Evolutionary conservation across 495 filamentous ascomycete genomes (phyloP), one percentile per base, ranked within the genome.

Genomic region (Podospora didyma): DNA sequence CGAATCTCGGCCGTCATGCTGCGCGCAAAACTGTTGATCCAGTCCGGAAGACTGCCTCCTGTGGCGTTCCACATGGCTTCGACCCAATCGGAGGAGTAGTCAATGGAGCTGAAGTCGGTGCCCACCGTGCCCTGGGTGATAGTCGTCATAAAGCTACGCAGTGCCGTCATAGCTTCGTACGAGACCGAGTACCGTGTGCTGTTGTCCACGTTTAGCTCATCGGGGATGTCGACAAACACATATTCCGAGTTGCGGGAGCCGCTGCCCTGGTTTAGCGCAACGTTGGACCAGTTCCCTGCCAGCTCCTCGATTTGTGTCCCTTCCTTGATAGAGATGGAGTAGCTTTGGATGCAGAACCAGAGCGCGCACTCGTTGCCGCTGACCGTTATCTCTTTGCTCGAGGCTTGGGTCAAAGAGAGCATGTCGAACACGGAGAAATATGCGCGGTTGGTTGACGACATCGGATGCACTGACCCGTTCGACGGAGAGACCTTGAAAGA

Each of bases 11-110:
- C 66, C 11, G 72, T 73, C 54, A 74, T 57, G 57, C 65, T 69
- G 16, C 57, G 37, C 1, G 70, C 63, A 26, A 74, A 59, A 24
- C 53, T 61, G 6, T 53, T 37, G 37, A 73, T 68, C 70, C 69
- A 73, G 31, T 49, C 51, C 5, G 57, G 26, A 19, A 72, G 61
- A 48, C 62, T 49, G 17, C 59, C 48, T 14, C 39, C 12, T 14
- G 60, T 61, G 19, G 72, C 64, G 45, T 67, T 65, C 53, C 62
- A 64, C 58, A 73, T 66, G 23, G 72, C 72, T 46, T 73, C 65
- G 50, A 69, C 66, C 70, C 70, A 74, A 60, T 73, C 72, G 7
- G 69, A 70, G n/a, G 71, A 67, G 28, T 69, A 68, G 26, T 62
- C 49, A 35, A 72, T 22, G 9, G 46, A 63, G 37, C 56, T 65